Percentiles rank a stretch among this genome's conserved stretches.
These are phyloP conservation scores for Monosporascus sp. DNA, from an alignment of 2,329 filamentous ascomycete genomes.

Conservation along the genomic window DNA sequence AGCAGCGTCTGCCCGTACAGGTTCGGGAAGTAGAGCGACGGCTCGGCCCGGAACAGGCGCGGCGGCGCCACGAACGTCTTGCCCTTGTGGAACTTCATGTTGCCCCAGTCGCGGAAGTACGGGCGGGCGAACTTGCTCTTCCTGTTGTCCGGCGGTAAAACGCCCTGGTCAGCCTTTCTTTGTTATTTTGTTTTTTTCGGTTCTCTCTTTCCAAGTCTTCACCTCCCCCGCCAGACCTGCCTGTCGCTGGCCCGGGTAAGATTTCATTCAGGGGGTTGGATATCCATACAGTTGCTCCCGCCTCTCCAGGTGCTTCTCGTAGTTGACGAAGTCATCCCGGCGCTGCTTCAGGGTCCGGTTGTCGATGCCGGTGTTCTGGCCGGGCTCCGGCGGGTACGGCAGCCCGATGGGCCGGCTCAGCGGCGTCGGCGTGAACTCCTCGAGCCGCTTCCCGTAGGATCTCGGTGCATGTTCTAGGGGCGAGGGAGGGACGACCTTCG, in stretches of 20 bases:
- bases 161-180: not conserved
- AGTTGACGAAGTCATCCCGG: slow-evolving; percentile 75
- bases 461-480: slow-evolving; percentile 53
- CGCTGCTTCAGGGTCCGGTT: slow-evolving; percentile 60
- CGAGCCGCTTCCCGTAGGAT: slow-evolving; percentile 50
- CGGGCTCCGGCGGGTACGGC: slow-evolving; percentile 62
- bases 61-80: slow-evolving; percentile 88
- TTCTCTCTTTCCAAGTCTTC: no score
- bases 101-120: slow-evolving; percentile 94
- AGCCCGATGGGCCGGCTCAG: slow-evolving; percentile 77
- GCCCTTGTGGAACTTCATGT: slow-evolving; percentile 75
- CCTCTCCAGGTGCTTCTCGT: slow-evolving; percentile 74
- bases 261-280: not conserved
- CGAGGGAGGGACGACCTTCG: slow-evolving; percentile 29
- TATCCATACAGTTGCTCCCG: slow-evolving; percentile 65
- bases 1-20: slow-evolving; percentile 72
- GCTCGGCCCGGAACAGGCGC: slow-evolving; percentile 74
- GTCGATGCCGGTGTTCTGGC: slow-evolving; percentile 80
- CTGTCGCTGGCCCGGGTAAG: no score
- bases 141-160: slow-evolving; percentile 32
- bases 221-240: no score
- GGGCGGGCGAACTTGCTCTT: slow-evolving; percentile 74
- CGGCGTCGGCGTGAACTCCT: slow-evolving; percentile 53
- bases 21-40: slow-evolving; percentile 91
- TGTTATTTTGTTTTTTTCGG: no score